Evolutionary conservation across 257 asterid genomes (phyloP).

Genomic region (Echites panduratus): DNA sequence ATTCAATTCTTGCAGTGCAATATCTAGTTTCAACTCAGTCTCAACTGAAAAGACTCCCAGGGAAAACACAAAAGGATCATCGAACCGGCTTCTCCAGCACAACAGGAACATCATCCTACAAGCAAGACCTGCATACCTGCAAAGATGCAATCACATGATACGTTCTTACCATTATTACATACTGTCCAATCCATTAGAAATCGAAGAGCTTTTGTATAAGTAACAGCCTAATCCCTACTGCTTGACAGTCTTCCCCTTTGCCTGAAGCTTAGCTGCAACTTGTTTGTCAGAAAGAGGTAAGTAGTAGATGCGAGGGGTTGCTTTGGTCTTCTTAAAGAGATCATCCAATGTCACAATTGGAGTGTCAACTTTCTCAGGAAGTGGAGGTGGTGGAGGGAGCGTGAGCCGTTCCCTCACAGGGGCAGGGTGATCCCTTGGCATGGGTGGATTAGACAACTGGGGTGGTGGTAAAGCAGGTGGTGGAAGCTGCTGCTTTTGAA

Average conservation of each 20-base stretch:
- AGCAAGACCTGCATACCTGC: conserved; percentile 92
- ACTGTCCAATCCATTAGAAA: conserved; percentile 46
- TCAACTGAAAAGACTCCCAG: conserved; percentile 27
- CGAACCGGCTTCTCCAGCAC: conserved; percentile 53
- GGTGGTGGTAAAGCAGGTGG: conserved; percentile 47
- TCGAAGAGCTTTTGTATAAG: conserved; percentile 30
- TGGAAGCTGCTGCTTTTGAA: conserved; percentile 45
- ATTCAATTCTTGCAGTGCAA: conserved; percentile 7
- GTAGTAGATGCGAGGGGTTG: conserved; percentile 78
- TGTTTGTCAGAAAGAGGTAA: conserved; percentile 71
- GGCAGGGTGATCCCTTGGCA: conserved; percentile 39
- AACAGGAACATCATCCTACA: conserved; percentile 45
- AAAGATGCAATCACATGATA: conserved; percentile 64
- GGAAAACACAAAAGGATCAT: conserved; percentile 30
- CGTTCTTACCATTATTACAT: conserved; percentile 47
- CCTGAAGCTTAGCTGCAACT: conserved; percentile 58
- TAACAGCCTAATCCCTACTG: conserved; percentile 56
- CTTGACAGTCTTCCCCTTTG: conserved; percentile 53
- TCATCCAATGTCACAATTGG: conserved; percentile 83
- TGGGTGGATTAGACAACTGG: conserved; percentile 36
- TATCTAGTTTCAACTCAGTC: conserved; percentile 19
- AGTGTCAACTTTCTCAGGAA: conserved; percentile 63
- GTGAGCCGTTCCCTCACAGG: conserved; percentile 50
- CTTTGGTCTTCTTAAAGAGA: conserved; percentile 71
- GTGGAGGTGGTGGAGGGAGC: conserved; percentile 82